Base-by-base conservation (phyloP, 2,329 filamentous ascomycete genomes). In the Aspergillus costaricaensis region DNA sequence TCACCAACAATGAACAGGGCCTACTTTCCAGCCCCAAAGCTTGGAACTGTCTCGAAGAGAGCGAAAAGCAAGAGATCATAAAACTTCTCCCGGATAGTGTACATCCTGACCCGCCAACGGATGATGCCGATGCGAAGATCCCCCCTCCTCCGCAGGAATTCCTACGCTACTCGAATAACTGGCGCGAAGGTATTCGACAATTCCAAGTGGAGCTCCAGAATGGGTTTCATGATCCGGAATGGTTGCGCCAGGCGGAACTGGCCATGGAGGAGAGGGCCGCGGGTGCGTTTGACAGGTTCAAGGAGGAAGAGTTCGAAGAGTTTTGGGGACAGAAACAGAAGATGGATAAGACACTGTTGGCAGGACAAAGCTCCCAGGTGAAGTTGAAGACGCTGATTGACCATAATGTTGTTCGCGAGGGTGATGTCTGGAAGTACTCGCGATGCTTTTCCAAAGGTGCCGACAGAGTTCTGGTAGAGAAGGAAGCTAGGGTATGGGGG, bases 261-360 rank as follows among this genome's bases (percentile, higher is more conserved):
- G 86, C 87, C 1, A 80, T 81, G 54, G 68, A 79, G 54, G 78
- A 83, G 62, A 79, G 86, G 10, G 77, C 77, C 1, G 74, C 76
- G 0, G 87, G 87, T 0, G 77, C 79, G 6, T 89, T 84, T 62
- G 85, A 89, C 65, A 74, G 75, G 5, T 85, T 82, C 74, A 83
- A 86, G 70, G 80, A 81, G 49, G 71, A 76, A 49, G 81, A 86
- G 60, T 81, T 81, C 14, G 83, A 88, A 69, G 70, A 78, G 58
- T 84, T 82, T 65, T 88, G 85, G 83, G 85, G 85, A 0, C 81
- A 85, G 69, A 85, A 84, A 63, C 78, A 79, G 69, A 78, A 73
- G 60, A 60, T 76, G 38, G 66, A 70, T 47, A 65, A 63, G 38
- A 60, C 59, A 8, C 62, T 76, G 17, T n/a, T 69, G 55, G 77